phyloP scores from a whole-genome alignment of 2,329 filamentous ascomycete species.

The Nakataea oryzae region DNA sequence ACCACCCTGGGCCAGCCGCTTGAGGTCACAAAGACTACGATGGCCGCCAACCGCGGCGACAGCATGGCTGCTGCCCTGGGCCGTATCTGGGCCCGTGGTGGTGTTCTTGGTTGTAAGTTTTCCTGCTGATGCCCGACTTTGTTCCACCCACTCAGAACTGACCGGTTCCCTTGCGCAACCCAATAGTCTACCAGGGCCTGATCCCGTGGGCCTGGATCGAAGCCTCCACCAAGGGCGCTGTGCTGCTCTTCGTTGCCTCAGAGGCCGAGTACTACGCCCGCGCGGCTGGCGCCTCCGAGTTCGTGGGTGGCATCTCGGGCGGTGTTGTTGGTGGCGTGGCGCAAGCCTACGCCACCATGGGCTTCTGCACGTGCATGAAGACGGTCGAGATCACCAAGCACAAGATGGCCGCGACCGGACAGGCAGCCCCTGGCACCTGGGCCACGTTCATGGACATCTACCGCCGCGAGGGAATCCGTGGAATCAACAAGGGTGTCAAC shows the following conservation, averaged over 20 bases:
- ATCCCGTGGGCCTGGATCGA: slow-evolving; percentile 99
- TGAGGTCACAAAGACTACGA: slow-evolving; percentile 99
- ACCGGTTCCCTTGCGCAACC: background rate
- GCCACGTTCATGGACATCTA: slow-evolving; percentile 96
- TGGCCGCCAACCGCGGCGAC: slow-evolving; percentile 92
- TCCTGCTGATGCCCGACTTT: background rate
- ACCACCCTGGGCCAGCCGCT: slow-evolving; percentile 64
- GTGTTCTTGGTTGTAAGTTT: slow-evolving; percentile 81
- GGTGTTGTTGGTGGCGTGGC: slow-evolving; percentile 92
- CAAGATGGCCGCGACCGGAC: slow-evolving; percentile 77
- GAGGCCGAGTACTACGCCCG: slow-evolving; percentile 96
- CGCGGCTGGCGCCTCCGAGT: slow-evolving; percentile 71
- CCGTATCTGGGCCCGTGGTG: slow-evolving; percentile 90
- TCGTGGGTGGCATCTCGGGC: slow-evolving; percentile 78
- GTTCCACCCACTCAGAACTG: background rate
- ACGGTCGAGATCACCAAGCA: slow-evolving; percentile 99
- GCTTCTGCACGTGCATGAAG: slow-evolving; percentile 99
- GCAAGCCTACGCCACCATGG: slow-evolving; percentile 98
- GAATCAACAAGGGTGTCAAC: slow-evolving; percentile 98
- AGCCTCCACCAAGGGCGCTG: slow-evolving; percentile 97
- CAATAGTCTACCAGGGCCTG: slow-evolving; percentile 94
- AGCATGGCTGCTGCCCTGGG: slow-evolving; percentile 71
- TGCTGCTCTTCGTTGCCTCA: slow-evolving; percentile 96
- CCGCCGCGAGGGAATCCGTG: slow-evolving; percentile 81
- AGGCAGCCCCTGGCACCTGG: slow-evolving; percentile 83